phyloP scores from a whole-genome alignment of 306 rosid species.

The Gleditsia sinensis region DNA sequence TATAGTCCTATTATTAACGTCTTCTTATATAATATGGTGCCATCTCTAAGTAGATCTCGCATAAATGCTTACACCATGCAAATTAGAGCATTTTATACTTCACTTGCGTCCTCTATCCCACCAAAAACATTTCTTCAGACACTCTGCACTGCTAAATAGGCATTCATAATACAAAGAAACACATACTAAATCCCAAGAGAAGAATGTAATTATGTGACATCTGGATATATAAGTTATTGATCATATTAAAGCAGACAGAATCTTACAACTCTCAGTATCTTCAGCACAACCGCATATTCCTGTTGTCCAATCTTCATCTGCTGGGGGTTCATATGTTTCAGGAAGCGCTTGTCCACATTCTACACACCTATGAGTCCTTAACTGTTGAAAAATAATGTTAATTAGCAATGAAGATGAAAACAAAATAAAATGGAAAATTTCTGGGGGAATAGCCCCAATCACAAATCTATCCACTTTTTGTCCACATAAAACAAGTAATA shows the following conservation, averaged over 20 bases:
- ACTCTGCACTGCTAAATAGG: background rate
- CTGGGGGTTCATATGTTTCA: conserved; percentile 59
- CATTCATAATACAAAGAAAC: background rate
- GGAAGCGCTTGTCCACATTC: conserved; percentile 61
- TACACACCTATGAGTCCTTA: conserved; percentile 39
- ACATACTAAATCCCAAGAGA: background rate
- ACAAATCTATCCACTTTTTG: background rate
- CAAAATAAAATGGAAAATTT: background rate
- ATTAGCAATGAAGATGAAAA: background rate
- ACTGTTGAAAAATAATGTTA: conserved; percentile 32
- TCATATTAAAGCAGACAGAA: background rate
- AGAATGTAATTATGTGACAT: background rate
- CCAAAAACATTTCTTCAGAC: background rate
- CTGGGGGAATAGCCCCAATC: background rate
- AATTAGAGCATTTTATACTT: background rate
- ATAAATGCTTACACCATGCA: background rate
- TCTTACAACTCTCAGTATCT: conserved; percentile 56
- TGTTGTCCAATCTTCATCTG: conserved; percentile 60
- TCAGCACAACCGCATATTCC: conserved; percentile 55
- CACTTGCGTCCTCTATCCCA: background rate
- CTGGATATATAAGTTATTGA: background rate
- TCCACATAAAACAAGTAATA: background rate
- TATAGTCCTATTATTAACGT: background rate
- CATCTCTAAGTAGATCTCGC: background rate
- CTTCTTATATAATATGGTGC: background rate